Evolutionary conservation across 306 rosid genomes (phyloP).

Genomic region (Gastrolobium bilobum): DNA sequence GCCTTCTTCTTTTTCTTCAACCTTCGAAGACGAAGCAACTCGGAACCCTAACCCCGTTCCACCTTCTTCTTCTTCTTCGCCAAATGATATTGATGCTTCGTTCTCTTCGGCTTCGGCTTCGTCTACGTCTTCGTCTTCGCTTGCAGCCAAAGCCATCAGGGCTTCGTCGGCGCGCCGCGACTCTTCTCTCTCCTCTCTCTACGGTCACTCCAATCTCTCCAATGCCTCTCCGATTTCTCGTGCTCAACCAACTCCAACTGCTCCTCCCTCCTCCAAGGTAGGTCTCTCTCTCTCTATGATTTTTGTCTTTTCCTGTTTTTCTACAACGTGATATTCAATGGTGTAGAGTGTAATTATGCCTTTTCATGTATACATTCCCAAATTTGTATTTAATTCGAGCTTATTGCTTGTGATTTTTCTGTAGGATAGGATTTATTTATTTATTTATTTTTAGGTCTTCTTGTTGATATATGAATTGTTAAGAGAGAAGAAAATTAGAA

Average conservation of each 20-base stretch:
- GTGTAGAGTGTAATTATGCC: neutral
- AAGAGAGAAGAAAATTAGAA: constrained; percentile 12
- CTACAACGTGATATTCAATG: neutral
- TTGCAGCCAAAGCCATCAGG: constrained; percentile 93
- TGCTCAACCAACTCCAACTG: constrained; percentile 46
- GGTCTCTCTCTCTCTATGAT: constrained; percentile 33
- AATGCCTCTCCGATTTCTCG: constrained; percentile 43
- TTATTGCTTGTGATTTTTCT: neutral
- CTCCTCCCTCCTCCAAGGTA: constrained; percentile 50
- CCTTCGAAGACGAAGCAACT: constrained; percentile 43
- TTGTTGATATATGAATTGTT: neutral
- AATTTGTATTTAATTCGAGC: neutral
- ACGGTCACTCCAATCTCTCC: constrained; percentile 63
- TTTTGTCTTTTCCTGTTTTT: neutral
- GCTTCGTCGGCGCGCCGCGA: constrained; percentile 93
- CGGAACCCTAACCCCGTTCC: constrained; percentile 50
- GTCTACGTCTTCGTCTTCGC: constrained; percentile 69
- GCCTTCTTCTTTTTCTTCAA: constrained; percentile 39
- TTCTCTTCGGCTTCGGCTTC: constrained; percentile 42
- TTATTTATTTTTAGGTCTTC: neutral
- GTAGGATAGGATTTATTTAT: constrained; percentile 9
- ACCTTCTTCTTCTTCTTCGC: constrained; percentile 28
- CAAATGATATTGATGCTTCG: constrained; percentile 39
- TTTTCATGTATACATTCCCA: neutral
- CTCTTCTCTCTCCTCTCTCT: constrained; percentile 92